Evolutionary conservation across 2,329 filamentous ascomycete species (phyloP).

Genomic region (Botrytis sinoallii): DNA sequence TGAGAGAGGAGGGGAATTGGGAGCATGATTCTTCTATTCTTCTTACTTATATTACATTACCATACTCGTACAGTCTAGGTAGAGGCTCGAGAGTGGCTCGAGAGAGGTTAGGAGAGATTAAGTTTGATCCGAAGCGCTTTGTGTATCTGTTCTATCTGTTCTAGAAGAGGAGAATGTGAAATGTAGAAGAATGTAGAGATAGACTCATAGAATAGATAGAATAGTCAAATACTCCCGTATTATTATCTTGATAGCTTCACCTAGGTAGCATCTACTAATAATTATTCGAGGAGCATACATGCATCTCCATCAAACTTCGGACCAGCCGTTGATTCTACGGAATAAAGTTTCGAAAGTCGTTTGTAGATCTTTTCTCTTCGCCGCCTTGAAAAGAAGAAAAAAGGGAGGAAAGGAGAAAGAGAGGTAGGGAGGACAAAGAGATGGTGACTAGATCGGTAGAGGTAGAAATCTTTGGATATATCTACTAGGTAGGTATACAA

Average conservation of each 20-base stretch:
- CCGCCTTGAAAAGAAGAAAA: neutral
- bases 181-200: neutral
- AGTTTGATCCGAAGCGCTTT: neutral
- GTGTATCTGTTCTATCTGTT: neutral
- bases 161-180: too few species aligned
- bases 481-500: neutral
- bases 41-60: too few species aligned
- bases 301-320: neutral
- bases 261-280: too few species aligned
- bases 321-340: neutral
- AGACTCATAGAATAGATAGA: too few species aligned
- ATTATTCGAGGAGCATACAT: too few species aligned
- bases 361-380: neutral
- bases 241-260: too few species aligned
- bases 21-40: neutral
- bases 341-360: neutral
- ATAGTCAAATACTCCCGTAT: too few species aligned
- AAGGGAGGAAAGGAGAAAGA: neutral
- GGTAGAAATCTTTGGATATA: neutral
- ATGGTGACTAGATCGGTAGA: too few species aligned
- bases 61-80: neutral
- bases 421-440: neutral
- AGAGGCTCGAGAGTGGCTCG: neutral
- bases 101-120: neutral
- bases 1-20: neutral